Evolutionary conservation across 139 green algal species (phyloP).

Genomic region (Pleodorina starrii): DNA sequence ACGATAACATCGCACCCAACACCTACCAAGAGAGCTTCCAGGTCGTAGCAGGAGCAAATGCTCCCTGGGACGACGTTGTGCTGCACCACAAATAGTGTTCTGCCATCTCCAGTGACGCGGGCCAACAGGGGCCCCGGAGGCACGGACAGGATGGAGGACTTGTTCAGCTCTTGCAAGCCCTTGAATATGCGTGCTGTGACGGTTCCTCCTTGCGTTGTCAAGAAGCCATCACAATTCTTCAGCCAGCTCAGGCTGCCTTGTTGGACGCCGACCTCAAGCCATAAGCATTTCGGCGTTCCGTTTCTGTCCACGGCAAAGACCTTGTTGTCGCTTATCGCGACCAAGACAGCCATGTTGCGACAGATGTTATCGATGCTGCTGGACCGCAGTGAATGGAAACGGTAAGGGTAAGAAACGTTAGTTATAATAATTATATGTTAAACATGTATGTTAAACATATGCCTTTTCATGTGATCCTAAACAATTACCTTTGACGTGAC

Average conservation of each 20-base stretch:
- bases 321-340: background rate
- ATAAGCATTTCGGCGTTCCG: background rate
- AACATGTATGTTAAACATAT: too few relatives aligned
- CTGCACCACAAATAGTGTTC: background rate
- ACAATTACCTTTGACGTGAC: too few relatives aligned
- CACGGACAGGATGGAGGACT: background rate
- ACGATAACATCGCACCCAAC: too few relatives aligned
- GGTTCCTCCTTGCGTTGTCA: background rate
- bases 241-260: slow-evolving; percentile 25
- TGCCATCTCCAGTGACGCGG: slow-evolving; percentile 24
- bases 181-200: background rate
- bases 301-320: slow-evolving; percentile 3
- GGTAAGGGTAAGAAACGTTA: too few relatives aligned
- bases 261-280: background rate
- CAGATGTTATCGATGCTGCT: too few relatives aligned
- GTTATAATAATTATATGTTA: too few relatives aligned
- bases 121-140: background rate
- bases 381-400: too few relatives aligned
- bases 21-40: slow-evolving; percentile 11
- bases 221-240: background rate
- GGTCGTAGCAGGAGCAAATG: background rate
- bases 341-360: too few relatives aligned
- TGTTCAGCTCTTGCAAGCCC: background rate
- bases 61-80: background rate
- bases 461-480: too few relatives aligned